Conservation (phyloP, 2,329 filamentous ascomycete species). For the Monosporascus ibericus region DNA sequence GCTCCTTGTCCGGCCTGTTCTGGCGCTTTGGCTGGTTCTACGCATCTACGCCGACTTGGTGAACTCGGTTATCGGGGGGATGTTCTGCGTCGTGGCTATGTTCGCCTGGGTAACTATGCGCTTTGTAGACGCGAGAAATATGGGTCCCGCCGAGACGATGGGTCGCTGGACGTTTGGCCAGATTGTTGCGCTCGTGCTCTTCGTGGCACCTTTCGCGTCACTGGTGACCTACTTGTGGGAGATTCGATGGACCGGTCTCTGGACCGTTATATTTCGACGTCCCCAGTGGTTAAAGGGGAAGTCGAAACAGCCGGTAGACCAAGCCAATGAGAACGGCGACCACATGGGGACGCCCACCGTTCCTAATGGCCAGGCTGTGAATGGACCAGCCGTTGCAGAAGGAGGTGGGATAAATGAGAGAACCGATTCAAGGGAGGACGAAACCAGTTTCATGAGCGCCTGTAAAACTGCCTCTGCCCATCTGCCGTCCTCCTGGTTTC, state of each 20-base stretch:
- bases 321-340: not conserved
- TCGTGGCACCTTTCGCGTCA: conserved; percentile 11
- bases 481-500: conserved; percentile 11
- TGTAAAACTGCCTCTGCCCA: conserved; percentile 4
- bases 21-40: conserved; percentile 19
- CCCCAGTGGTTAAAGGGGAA: not conserved
- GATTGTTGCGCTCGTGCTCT: conserved; percentile 13
- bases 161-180: conserved; percentile 14
- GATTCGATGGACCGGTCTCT: conserved; percentile 1
- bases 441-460: conserved; percentile 1
- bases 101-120: conserved; percentile 15
- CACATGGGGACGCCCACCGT: not conserved
- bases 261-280: not conserved
- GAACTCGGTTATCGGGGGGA: conserved; percentile 15
- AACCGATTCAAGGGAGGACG: not conserved
- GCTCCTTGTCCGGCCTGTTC: conserved; percentile 16
- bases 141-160: conserved; percentile 7
- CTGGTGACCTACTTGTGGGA: conserved; percentile 9
- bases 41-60: conserved; percentile 17
- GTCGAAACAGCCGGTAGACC: conserved; percentile 3
- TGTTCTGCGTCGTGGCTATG: conserved; percentile 10
- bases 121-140: conserved; percentile 11
- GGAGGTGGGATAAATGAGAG: not conserved
- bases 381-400: not conserved
- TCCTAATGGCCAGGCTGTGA: not conserved